Evolutionary conservation across 2,329 filamentous ascomycete species (phyloP).

Genomic region (Colletotrichum incanum): DNA sequence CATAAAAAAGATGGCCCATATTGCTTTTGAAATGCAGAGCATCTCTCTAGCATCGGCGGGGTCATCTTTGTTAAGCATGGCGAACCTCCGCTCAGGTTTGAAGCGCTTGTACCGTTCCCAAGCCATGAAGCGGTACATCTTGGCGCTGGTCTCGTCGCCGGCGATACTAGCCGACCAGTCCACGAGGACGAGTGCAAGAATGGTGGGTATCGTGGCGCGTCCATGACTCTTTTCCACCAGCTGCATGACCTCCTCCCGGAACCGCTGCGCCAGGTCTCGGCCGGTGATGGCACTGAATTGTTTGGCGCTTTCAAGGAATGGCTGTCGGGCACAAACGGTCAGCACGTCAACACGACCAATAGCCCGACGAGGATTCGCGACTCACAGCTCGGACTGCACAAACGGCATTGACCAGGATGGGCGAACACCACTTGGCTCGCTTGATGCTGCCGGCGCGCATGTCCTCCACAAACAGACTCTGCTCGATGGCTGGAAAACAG

Average conservation of each 20-base stretch:
- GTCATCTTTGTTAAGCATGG: slow-evolving; percentile 15
- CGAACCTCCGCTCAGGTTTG: slow-evolving; percentile 26
- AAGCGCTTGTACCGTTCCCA: slow-evolving; percentile 41
- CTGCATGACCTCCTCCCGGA: slow-evolving; percentile 37
- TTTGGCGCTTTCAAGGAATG: slow-evolving; percentile 35
- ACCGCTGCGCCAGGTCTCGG: slow-evolving; percentile 23
- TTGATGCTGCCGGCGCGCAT: slow-evolving; percentile 46
- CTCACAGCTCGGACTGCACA: slow-evolving; percentile 51
- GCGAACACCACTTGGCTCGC: slow-evolving; percentile 49
- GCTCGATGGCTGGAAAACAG: slow-evolving; percentile 48
- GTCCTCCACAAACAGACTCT: slow-evolving; percentile 47
- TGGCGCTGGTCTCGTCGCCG: slow-evolving; percentile 33
- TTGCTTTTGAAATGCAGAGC: slow-evolving; percentile 25
- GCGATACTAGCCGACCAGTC: slow-evolving; percentile 33
- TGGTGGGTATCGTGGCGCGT: slow-evolving; percentile 33
- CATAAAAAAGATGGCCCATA: slow-evolving; percentile 38
- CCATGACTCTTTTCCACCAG: slow-evolving; percentile 39
- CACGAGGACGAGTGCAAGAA: slow-evolving; percentile 31
- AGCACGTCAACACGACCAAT: not conserved
- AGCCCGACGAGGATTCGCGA: not conserved
- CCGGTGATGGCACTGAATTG: slow-evolving; percentile 34
- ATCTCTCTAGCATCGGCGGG: slow-evolving; percentile 15
- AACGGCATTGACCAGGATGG: slow-evolving; percentile 52
- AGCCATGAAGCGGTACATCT: slow-evolving; percentile 40
- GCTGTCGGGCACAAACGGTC: slow-evolving; percentile 16